Conservation (phyloP, 1,284 basidiomycete genomes). For the Austroboletus novae-zelandiae region DNA sequence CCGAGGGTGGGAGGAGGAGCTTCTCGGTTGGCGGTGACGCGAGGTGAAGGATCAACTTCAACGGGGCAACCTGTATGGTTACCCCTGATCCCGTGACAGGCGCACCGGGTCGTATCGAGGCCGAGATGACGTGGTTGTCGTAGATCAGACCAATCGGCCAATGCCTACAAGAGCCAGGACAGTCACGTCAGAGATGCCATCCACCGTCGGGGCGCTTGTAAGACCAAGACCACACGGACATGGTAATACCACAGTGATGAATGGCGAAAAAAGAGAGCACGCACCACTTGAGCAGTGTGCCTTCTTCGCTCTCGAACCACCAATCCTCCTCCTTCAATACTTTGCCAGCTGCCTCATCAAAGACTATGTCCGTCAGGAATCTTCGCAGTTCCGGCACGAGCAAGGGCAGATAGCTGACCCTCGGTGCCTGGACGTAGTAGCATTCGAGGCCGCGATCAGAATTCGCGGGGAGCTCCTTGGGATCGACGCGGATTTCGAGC, state of each 20-base stretch:
- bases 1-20: conserved; percentile 72
- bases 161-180: conserved; percentile 62
- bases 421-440: conserved; percentile 83
- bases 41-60: conserved; percentile 81
- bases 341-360: conserved; percentile 77
- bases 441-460: conserved; percentile 84
- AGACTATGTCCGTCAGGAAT: conserved; percentile 85
- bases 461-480: conserved; percentile 82
- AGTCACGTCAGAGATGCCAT: conserved; percentile 12
- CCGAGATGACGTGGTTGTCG: conserved; percentile 71
- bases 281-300: conserved; percentile 78
- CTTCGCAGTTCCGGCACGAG: conserved; percentile 81
- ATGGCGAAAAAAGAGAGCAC: conserved; percentile 26
- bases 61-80: conserved; percentile 46
- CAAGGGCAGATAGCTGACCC: conserved; percentile 90
- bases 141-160: conserved; percentile 94
- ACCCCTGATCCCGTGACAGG: conserved; percentile 37
- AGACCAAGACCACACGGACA: neutral
- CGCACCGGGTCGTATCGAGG: conserved; percentile 49
- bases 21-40: conserved; percentile 83
- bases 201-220: neutral
- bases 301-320: conserved; percentile 90
- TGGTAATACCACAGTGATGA: neutral
- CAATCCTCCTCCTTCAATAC: conserved; percentile 81
- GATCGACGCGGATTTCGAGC: conserved; percentile 79